Conservation (phyloP, 2,329 filamentous ascomycete genomes). For the Epichloe coenophiala region DNA sequence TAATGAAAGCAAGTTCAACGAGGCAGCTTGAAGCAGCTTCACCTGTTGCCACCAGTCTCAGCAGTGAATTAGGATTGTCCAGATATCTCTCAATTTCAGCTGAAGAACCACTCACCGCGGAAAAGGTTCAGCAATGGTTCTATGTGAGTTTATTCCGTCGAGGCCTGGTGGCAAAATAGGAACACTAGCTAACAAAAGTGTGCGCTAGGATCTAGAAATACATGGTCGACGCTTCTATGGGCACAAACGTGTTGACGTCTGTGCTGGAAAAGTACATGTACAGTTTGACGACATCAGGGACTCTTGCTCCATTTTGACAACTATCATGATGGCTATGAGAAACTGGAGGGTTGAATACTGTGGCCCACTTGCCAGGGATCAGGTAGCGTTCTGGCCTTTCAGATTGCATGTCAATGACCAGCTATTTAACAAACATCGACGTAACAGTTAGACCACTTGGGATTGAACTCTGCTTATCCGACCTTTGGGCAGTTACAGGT, state of each 20-base stretch:
- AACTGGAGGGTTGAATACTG: constrained; percentile 28
- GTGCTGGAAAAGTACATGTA: constrained; percentile 33
- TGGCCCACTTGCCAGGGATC: constrained; percentile 2
- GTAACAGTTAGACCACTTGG: not conserved
- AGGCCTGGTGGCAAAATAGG: not conserved
- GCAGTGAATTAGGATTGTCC: constrained; percentile 31
- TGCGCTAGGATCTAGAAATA: constrained; percentile 24
- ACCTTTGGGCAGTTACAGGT: constrained; percentile 17
- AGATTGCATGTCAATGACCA: not conserved
- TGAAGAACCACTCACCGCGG: constrained; percentile 14
- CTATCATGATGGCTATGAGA: constrained; percentile 27
- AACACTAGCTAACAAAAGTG: not conserved
- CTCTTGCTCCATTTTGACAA: constrained; percentile 35
- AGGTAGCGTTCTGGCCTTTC: not conserved
- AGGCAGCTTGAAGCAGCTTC: constrained; percentile 11
- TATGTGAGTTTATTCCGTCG: constrained; percentile 23
- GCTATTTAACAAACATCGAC: not conserved
- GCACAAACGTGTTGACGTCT: constrained; percentile 20
- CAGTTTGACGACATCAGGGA: constrained; percentile 49
- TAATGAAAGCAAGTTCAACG: constrained; percentile 7
- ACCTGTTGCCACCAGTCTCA: constrained; percentile 25
- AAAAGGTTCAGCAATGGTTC: constrained; percentile 31
- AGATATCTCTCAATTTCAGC: constrained; percentile 30
- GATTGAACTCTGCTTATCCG: not conserved
- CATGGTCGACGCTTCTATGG: constrained; percentile 23